Evolutionary conservation across 2,329 filamentous ascomycete species (phyloP).

Genomic region (Paramyrothecium sp.): DNA sequence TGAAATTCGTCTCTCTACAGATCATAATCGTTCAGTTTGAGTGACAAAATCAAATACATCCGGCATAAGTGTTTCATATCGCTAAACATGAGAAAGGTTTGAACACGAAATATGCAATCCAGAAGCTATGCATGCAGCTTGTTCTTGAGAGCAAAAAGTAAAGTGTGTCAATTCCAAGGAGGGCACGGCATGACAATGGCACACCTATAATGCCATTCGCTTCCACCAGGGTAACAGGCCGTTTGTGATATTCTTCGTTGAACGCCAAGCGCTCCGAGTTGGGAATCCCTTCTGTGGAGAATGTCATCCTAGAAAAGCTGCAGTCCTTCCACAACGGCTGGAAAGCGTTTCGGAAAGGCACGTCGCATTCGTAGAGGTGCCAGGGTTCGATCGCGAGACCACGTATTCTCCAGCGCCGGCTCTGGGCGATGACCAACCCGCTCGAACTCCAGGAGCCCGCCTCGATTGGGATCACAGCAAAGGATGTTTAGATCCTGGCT

Average conservation of each 20-base stretch:
- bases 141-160: no score
- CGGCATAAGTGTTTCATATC: background rate
- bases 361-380: background rate
- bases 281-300: no score
- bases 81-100: background rate
- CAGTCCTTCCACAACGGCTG: constrained; percentile 15
- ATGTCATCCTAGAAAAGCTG: constrained; percentile 19
- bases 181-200: no score
- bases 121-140: no score
- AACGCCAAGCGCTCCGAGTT: no score
- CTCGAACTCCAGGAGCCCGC: constrained; percentile 65
- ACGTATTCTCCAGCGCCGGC: constrained; percentile 15
- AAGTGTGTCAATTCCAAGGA: no score
- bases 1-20: no score
- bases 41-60: no score
- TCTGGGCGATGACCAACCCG: constrained; percentile 33
- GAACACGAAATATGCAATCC: background rate
- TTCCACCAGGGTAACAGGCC: no score
- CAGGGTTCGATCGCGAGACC: constrained; percentile 6
- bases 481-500: constrained; percentile 68
- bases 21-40: no score
- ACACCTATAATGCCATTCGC: no score
- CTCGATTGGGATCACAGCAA: constrained; percentile 63
- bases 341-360: background rate
- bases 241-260: no score